Conservation (phyloP, 202 grass and related monocot species). For the Bolboschoenoplectus hybrid region DNA sequence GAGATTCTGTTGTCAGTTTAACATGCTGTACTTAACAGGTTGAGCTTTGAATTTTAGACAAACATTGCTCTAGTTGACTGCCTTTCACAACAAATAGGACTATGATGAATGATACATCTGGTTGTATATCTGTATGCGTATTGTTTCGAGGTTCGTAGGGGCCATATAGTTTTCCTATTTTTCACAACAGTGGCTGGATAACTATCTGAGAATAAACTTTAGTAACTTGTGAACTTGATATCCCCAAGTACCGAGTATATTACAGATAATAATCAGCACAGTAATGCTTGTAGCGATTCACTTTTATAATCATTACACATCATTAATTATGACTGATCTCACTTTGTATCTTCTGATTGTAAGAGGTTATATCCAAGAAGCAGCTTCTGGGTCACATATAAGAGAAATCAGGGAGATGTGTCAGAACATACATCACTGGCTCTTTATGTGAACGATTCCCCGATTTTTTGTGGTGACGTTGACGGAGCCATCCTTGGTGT, state of each 20-base stretch:
- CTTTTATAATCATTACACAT: slow-evolving; percentile 6
- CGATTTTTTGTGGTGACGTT: slow-evolving; percentile 82
- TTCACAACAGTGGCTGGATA: slow-evolving; percentile 15
- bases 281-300: not conserved
- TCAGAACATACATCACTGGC: slow-evolving; percentile 56
- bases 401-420: slow-evolving; percentile 61
- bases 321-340: slow-evolving; percentile 46
- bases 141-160: not conserved
- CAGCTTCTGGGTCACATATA: slow-evolving; percentile 77
- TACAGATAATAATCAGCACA: not conserved
- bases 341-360: slow-evolving; percentile 41
- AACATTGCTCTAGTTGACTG: not conserved
- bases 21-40: not conserved
- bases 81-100: not conserved
- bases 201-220: not conserved
- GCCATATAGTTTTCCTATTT: not conserved
- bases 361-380: slow-evolving; percentile 91
- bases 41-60: not conserved
- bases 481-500: slow-evolving; percentile 81
- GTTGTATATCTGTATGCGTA: not conserved
- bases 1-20: not conserved
- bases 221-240: slow-evolving; percentile 5
- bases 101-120: not conserved
- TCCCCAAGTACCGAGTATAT: not conserved
- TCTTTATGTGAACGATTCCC: slow-evolving; percentile 48